Evolutionary conservation across 192 early-diverging fungal species (phyloP), one percentile per base, ranked within the genome.

Genomic region (Backusella westeae): DNA sequence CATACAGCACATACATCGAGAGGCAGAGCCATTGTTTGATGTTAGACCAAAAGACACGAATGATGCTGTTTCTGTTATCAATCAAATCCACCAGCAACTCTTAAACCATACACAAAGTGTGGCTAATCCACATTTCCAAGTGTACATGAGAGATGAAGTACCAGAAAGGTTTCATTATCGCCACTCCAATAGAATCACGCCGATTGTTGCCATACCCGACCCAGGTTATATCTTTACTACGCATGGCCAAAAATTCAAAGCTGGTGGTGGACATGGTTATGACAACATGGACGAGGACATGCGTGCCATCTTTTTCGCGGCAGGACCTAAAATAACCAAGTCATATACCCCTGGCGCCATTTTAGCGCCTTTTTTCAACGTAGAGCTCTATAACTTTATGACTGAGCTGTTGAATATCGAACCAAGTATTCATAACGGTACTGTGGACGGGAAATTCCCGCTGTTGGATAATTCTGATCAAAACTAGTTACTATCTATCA

Each of bases 271-370:
- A 32, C 97, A 98, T 82, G 97, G 97, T 12, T 98, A 94, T 83
- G 93, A 96, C 75, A 87, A 91, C 81, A 46, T 87, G 70, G 75
- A 87, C 38, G 78, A 83, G 6, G 89, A 93, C n/a, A 98, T 98
- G 95, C 87, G 92, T 14, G 92, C 94, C 7, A 92, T 94, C 15
- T 95, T 96, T 79, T 77, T 96, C 52, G 96, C 95, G 3, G 80
- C 78, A n/a, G 96, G 94, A 3, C 93, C 94, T 0, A 75, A 79
- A 34, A 42, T 80, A 44, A 14, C 69, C 34, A 23, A 35, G 2
- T 3, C 41, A n/a, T 49, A 72, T 26, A 1, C 34, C 26, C 29
- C 67, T 23, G 75, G 82, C 23, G 75, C 49, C 9, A 73, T 80
- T 1, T 75, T 85, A 23, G 74, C 85, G 32, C 82, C 85, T 1